A percentile compares a stretch with the other conserved stretches of the same genome.
Conservation (phyloP, 139 green algal species). For the Pedinophyceae sp. region DNA sequence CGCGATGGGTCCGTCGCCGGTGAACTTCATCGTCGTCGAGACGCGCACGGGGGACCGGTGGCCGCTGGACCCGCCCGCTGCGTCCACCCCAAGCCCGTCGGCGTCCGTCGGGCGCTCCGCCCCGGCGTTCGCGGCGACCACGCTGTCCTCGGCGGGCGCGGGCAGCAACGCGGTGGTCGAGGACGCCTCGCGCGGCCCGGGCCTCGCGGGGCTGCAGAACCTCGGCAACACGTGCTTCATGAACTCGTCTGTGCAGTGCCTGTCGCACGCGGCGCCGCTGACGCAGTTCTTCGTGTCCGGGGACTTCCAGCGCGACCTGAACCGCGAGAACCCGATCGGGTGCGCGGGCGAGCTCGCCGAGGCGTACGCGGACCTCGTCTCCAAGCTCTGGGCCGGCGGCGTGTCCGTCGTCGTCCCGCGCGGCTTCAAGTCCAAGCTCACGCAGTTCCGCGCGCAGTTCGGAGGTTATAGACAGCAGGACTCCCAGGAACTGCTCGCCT, state of each 20-base stretch:
- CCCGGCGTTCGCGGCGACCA: too few species aligned
- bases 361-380: conserved; percentile 67
- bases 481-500: conserved; percentile 77
- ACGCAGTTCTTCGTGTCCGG: conserved; percentile 57
- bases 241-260: conserved; percentile 87
- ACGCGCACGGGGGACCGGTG: too few species aligned
- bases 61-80: too few species aligned
- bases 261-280: conserved; percentile 63
- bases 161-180: too few species aligned
- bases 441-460: conserved; percentile 81
- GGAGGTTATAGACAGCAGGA: conserved; percentile 88
- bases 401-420: conserved; percentile 32
- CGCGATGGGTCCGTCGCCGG: too few species aligned
- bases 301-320: conserved; percentile 56
- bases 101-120: too few species aligned
- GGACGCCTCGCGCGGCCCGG: too few species aligned
- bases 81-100: too few species aligned
- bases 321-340: conserved; percentile 69
- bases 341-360: conserved; percentile 78
- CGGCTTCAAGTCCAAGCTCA: conserved; percentile 67
- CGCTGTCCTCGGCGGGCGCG: too few species aligned
- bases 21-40: too few species aligned
- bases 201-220: conserved; percentile 57
- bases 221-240: conserved; percentile 93
- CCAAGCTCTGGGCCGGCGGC: conserved; percentile 56